phyloP scores from a whole-genome alignment of 2,329 filamentous ascomycete genomes.

The Colletotrichum eleusines region DNA sequence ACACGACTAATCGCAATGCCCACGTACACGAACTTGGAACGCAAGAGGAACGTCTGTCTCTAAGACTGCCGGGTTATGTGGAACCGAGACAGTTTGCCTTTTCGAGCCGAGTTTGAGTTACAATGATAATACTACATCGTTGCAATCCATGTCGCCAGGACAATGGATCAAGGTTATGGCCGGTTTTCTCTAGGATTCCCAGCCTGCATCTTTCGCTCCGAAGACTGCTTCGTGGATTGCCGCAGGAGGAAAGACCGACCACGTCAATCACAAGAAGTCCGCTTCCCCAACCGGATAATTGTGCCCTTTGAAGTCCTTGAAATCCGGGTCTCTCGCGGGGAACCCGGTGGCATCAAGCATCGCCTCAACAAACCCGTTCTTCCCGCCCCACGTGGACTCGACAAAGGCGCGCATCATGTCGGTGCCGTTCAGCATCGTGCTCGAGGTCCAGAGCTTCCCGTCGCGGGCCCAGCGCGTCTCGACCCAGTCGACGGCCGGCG shows the following conservation, averaged over 20 bases:
- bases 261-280: background rate
- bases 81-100: background rate
- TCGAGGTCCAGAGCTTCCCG: constrained; percentile 54
- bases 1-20: background rate
- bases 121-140: too few relatives aligned
- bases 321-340: constrained; percentile 50
- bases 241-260: too few relatives aligned
- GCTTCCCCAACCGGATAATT: background rate
- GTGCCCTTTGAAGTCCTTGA: constrained; percentile 46
- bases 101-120: background rate
- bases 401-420: constrained; percentile 52
- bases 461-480: constrained; percentile 53
- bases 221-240: background rate
- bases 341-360: constrained; percentile 44
- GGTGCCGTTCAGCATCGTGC: constrained; percentile 51
- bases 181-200: too few relatives aligned
- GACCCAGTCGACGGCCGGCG: constrained; percentile 53
- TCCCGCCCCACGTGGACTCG: constrained; percentile 47
- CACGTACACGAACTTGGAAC: background rate
- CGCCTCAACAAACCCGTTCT: constrained; percentile 43
- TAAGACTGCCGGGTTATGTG: background rate
- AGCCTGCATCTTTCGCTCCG: too few relatives aligned
- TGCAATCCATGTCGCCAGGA: too few relatives aligned
- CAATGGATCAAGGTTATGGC: too few relatives aligned
- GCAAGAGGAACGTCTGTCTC: background rate